phyloP scores from a whole-genome alignment of 1,284 basidiomycete species.

The Sphagnurus paluster region DNA sequence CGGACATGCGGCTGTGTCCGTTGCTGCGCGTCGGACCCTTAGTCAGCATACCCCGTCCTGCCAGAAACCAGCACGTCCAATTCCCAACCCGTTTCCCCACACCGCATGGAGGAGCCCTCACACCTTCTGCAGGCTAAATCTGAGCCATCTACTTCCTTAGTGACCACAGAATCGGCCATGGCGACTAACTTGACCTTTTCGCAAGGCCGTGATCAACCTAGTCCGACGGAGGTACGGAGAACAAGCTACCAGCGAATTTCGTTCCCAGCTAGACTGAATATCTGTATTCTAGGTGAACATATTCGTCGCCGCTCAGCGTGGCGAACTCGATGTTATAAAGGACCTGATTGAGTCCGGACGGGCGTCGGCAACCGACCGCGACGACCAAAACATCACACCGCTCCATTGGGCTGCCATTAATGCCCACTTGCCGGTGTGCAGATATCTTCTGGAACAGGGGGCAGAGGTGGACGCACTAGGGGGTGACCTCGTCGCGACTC shows the following conservation, averaged over 20 bases:
- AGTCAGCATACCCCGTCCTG: background rate
- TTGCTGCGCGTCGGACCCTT: too few relatives aligned
- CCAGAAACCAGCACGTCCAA: too few relatives aligned
- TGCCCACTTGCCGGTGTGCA: constrained; percentile 78
- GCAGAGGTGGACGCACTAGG: constrained; percentile 94
- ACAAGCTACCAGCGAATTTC: background rate
- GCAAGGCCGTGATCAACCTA: constrained; percentile 32
- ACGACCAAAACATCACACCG: constrained; percentile 91
- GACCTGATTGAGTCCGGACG: constrained; percentile 73
- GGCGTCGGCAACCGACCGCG: constrained; percentile 78
- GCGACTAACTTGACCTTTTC: constrained; percentile 40
- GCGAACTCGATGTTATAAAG: constrained; percentile 72
- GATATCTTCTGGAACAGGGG: constrained; percentile 87
- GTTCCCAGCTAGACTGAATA: constrained; percentile 6
- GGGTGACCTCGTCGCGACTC: constrained; percentile 94
- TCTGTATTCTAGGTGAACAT: constrained; percentile 52
- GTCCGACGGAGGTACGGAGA: constrained; percentile 30
- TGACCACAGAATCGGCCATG: constrained; percentile 39
- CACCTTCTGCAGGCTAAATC: constrained; percentile 37
- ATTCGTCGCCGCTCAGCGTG: constrained; percentile 86
- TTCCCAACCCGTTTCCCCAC: background rate
- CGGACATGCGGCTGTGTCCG: too few relatives aligned
- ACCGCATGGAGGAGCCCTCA: constrained; percentile 26
- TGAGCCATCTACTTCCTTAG: constrained; percentile 38
- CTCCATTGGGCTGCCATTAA: constrained; percentile 98